Evolutionary conservation across 1,139 yeast genomes (phyloP).

Genomic region (Scheffersomyces segobiensis): DNA sequence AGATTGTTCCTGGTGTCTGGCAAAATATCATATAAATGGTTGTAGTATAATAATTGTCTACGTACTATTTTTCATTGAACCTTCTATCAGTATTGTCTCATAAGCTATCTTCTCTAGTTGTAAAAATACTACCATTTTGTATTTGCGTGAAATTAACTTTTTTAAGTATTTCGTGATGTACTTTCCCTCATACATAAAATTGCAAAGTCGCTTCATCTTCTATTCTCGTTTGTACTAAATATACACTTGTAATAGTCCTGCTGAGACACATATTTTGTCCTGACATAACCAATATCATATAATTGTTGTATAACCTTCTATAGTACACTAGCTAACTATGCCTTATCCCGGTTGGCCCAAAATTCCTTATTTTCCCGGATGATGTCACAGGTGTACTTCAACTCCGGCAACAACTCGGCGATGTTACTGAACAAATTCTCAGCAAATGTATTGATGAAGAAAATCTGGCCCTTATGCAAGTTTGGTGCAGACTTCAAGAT

Average conservation of each 20-base stretch:
- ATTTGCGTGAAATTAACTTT: too few relatives aligned
- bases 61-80: not conserved
- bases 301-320: not conserved
- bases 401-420: constrained; percentile 55
- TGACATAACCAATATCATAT: not conserved
- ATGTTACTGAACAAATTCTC: constrained; percentile 69
- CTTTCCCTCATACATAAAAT: too few relatives aligned
- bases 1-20: not conserved
- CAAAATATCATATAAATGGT: too few relatives aligned
- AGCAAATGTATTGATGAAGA: constrained; percentile 83
- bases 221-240: not conserved
- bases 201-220: too few relatives aligned
- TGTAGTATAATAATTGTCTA: too few relatives aligned
- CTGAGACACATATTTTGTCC: not conserved
- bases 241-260: not conserved
- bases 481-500: constrained; percentile 47
- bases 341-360: constrained; percentile 30
- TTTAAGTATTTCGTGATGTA: too few relatives aligned
- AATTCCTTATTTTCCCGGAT: constrained; percentile 44
- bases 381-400: constrained; percentile 52
- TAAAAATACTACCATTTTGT: too few relatives aligned
- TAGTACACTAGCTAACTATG: not conserved
- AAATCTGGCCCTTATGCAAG: constrained; percentile 76
- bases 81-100: too few relatives aligned
- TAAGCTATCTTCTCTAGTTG: too few relatives aligned